Percentiles rank a stretch among this genome's conserved stretches.
Conservation (phyloP, 805 yeast species). For the Sporopachydermia quercuum region DNA sequence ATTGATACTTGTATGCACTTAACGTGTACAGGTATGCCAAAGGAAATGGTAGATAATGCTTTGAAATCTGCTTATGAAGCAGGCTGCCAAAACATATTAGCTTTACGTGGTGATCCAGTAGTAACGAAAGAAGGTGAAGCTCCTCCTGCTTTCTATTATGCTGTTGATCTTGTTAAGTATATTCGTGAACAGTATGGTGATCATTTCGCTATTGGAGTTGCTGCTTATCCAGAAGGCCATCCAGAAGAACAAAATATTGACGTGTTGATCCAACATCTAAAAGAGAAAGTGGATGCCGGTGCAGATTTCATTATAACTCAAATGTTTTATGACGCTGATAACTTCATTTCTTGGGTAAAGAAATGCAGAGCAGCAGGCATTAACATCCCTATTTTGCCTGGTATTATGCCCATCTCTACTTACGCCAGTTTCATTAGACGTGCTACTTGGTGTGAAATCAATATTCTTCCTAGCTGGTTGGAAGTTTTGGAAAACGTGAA, state of each 20-base stretch:
- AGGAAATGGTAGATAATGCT: constrained; percentile 69
- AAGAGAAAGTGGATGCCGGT: constrained; percentile 86
- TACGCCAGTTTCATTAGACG: constrained; percentile 86
- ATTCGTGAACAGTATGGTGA: constrained; percentile 69
- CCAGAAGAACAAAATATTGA: constrained; percentile 62
- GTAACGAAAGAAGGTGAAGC: constrained; percentile 26
- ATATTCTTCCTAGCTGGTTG: constrained; percentile 60
- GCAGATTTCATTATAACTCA: constrained; percentile 91
- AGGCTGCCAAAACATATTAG: constrained; percentile 91
- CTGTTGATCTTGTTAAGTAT: constrained; percentile 70
- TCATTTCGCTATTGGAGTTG: constrained; percentile 89
- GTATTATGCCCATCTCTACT: constrained; percentile 97
- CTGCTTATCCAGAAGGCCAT: constrained; percentile 96
- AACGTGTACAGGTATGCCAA: constrained; percentile 92
- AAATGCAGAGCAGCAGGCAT: constrained; percentile 58
- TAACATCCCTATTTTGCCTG: constrained; percentile 82
- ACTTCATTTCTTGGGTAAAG: constrained; percentile 71
- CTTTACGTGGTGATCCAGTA: constrained; percentile 94
- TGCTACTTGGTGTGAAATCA: constrained; percentile 85
- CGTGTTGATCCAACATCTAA: constrained; percentile 44
- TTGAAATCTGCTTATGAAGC: constrained; percentile 71
- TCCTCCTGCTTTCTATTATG: constrained; percentile 62
- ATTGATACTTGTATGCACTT: constrained; percentile 96
- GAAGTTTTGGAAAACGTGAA: constrained; percentile 64
- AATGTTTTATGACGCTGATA: constrained; percentile 90